These are phyloP conservation scores for Chaetomiaceae sp. DNA, from an alignment of 2,329 filamentous ascomycete species.

Conservation along the genomic window DNA sequence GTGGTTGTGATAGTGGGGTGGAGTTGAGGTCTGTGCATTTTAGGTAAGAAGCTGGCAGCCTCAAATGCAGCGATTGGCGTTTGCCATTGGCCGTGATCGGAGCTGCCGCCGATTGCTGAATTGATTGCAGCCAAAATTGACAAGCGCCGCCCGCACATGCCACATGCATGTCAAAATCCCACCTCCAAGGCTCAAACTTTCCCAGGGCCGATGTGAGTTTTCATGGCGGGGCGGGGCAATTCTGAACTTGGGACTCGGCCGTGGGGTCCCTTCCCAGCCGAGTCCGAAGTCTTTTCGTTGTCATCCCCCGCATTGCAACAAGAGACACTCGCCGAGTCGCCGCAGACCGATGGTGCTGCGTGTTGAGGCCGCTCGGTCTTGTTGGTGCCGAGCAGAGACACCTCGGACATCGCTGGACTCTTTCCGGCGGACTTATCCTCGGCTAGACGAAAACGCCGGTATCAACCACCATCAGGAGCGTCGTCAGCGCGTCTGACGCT, in stretches of 20 bases:
- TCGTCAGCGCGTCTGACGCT: neutral
- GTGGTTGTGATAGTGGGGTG: slow-evolving; percentile 2
- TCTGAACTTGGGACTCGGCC: slow-evolving; percentile 9
- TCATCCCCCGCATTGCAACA: too few relatives aligned
- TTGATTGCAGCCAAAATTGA: slow-evolving; percentile 1
- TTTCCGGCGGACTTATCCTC: slow-evolving; percentile 25
- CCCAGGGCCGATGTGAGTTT: neutral
- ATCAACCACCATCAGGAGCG: slow-evolving; percentile 8
- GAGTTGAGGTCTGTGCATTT: too few relatives aligned
- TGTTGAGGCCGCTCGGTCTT: too few relatives aligned
- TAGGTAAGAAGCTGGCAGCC: slow-evolving; percentile 3
- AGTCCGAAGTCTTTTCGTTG: too few relatives aligned
- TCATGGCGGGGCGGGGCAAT: neutral
- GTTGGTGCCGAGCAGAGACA: slow-evolving; percentile 18
- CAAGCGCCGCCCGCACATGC: neutral
- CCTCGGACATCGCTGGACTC: slow-evolving; percentile 8
- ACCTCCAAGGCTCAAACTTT: slow-evolving; percentile 2
- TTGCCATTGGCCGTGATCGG: slow-evolving; percentile 18
- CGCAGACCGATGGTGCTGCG: too few relatives aligned
- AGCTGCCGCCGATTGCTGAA: slow-evolving; percentile 2
- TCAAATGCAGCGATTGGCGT: neutral
- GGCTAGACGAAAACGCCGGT: slow-evolving; percentile 25
- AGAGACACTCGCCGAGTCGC: too few relatives aligned
- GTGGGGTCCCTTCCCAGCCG: neutral
- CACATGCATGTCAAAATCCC: slow-evolving; percentile 6